Evolutionary conservation across 345 rosid species (phyloP).

Genomic region (Bruguiera parviflora): DNA sequence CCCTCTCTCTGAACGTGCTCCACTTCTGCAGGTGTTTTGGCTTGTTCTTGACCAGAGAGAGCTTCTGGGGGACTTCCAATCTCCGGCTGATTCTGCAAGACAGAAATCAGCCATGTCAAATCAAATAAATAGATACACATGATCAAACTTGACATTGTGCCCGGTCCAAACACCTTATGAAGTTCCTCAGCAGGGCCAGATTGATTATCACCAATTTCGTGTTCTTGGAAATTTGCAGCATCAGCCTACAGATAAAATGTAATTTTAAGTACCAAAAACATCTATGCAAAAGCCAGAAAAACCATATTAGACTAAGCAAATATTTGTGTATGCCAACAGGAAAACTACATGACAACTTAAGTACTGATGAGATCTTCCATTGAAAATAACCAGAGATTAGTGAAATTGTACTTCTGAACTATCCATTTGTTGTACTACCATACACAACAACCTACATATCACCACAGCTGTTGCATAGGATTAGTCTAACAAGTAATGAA

Average conservation of each 20-base stretch:
- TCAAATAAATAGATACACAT: background rate
- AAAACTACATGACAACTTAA: too few species aligned
- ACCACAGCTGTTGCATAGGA: too few species aligned
- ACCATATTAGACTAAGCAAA: too few species aligned
- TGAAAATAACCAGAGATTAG: too few species aligned
- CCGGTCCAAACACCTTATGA: conserved; percentile 42
- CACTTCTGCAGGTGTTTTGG: conserved; percentile 31
- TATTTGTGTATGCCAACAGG: too few species aligned
- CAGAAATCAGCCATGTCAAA: conserved; percentile 4
- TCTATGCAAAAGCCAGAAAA: background rate
- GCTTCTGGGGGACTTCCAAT: conserved; percentile 42
- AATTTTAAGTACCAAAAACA: background rate
- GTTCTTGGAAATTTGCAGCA: conserved; percentile 30
- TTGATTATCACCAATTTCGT: conserved; percentile 39
- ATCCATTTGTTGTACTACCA: too few species aligned
- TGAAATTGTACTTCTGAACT: too few species aligned
- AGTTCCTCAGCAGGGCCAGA: conserved; percentile 32
- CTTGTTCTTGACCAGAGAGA: conserved; percentile 40
- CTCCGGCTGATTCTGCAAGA: conserved; percentile 46
- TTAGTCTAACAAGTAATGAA: too few species aligned
- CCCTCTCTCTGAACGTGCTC: conserved; percentile 38
- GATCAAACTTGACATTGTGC: background rate
- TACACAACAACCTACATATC: too few species aligned
- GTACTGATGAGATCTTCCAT: too few species aligned
- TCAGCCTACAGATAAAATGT: conserved; percentile 34